Evolutionary conservation across 2,329 filamentous ascomycete species (phyloP), one percentile per base, ranked within the genome.

Genomic region (Colletotrichum orbiculare): DNA sequence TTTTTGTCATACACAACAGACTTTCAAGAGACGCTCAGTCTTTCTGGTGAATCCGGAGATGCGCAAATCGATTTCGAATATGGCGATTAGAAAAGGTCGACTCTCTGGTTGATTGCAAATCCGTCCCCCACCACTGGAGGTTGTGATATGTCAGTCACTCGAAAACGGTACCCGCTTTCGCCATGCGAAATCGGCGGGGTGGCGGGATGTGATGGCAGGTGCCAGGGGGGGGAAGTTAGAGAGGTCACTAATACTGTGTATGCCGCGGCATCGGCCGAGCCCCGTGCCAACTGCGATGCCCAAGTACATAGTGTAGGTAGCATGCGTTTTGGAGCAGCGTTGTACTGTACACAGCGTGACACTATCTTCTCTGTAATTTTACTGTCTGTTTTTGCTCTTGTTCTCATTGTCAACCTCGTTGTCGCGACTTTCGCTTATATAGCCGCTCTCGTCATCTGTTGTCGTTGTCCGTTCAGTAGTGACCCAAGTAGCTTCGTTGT

Each of bases 91-190:
- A 62, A 54, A 55, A 34, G 15, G 47, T 8, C 43, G n/a, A n/a
- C 25, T 8, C 48, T 13, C 43, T 6, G 39, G 25, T 39, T 68
- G 67, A 67, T 68, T 68, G 67, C 64, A 68, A 68, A 68, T 68
- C 64, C 35, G 39, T 54, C 56, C 50, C 67, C 53, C 64, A 65
- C 60, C 57, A 68, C 41, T 68, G 67, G 67, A 45, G 35, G 25
- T 5, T 11, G 12, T 13, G 37, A 45, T 17, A 52, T 39, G 8
- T 41, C 42, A 64, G 37, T 58, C 17, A 12, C 34, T n/a, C 25
- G 25, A 25, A 38, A 25, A 50, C 10, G 35, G n/a, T 15, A 41
- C n/a, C 13, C 43, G 17, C n/a, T 46, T n/a, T 17, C 53, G 12
- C 12, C 54, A 60, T 66, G 64, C 64, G 64, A 66, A 65, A 66